These are phyloP conservation scores for Globisporangium nagaii DNA, from an alignment of 352 stramenopile species.

Conservation along the genomic window DNA sequence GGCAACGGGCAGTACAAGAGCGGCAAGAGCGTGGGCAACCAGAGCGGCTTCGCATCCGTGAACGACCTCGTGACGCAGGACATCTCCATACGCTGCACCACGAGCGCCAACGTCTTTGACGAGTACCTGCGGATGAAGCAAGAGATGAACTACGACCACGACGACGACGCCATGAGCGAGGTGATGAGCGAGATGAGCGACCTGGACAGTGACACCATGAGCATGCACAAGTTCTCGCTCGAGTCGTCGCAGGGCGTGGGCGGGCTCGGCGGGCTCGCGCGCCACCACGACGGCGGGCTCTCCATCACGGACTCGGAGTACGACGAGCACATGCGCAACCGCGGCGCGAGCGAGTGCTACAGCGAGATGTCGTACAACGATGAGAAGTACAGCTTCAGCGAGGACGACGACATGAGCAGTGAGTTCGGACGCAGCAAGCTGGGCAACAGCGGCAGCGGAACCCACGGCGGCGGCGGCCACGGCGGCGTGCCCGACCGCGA, in stretches of 20 bases:
- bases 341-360: constrained; percentile 60
- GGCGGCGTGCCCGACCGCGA: constrained; percentile 27
- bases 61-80: constrained; percentile 51
- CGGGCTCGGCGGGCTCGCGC: constrained; percentile 9
- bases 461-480: constrained; percentile 23
- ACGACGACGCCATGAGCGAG: constrained; percentile 37
- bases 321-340: constrained; percentile 37
- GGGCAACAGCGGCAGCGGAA: constrained; percentile 12
- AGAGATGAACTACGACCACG: constrained; percentile 59
- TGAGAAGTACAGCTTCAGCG: constrained; percentile 72
- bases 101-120: constrained; percentile 57
- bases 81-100: constrained; percentile 37
- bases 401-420: constrained; percentile 28
- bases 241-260: constrained; percentile 30
- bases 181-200: constrained; percentile 62
- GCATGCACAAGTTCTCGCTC: constrained; percentile 48
- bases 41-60: constrained; percentile 38
- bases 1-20: constrained; percentile 1
- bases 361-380: constrained; percentile 83
- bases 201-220: constrained; percentile 46
- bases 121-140: constrained; percentile 79
- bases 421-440: constrained; percentile 17
- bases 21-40: constrained; percentile 25
- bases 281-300: constrained; percentile 27
- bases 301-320: constrained; percentile 75